Evolutionary conservation across 805 yeast species (phyloP), one percentile per base, ranked within the genome.

Genomic region (Wickerhamiella nectarea): DNA sequence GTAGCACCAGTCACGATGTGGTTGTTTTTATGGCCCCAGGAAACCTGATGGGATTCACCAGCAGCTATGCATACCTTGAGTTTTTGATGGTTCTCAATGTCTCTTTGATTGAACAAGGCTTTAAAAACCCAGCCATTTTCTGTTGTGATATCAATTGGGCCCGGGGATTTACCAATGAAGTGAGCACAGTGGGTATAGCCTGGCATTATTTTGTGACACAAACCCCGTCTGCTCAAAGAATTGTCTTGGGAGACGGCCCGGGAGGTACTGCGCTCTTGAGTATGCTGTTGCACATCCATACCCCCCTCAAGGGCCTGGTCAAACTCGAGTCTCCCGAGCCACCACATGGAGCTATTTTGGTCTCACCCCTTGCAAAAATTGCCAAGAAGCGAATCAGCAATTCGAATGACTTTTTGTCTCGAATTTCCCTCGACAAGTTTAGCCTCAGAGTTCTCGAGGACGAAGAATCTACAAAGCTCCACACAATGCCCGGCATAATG

Each of bases 11-110:
- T 12, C 62, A 61, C 39, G 78, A 73, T 51, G 37, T 72, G 3
- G 55, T 70, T 2, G 41, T 74, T 1, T 61, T 61, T 40, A 71
- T 64, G 46, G 56, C 71, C 11, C 75, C 71, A 7, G 74, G 75
- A 11, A 46, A 46, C 20, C 21, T 42, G 18, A 36, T 47, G 21
- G 60, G 63, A 1, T 43, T 64, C 31, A 50, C 62, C n/a, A 58
- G 65, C 1, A 66, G 69, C 1, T 64, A 64, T 48, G 61, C 67
- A 46, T 71, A 70, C 47, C 44, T 63, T 10, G 78, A 73, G 52
- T 73, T 62, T 50, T 46, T 72, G 31, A 58, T 64, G 35, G 57
- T 69, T 3, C 49, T 70, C 36, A 60, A 67, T 20, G 62, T 66
- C 1, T 56, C 67, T 15, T 57, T 74, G 26, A 60, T 66, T 21